phyloP scores from a whole-genome alignment of 176 grass and related monocot genomes.

The Triticum urartu region DNA sequence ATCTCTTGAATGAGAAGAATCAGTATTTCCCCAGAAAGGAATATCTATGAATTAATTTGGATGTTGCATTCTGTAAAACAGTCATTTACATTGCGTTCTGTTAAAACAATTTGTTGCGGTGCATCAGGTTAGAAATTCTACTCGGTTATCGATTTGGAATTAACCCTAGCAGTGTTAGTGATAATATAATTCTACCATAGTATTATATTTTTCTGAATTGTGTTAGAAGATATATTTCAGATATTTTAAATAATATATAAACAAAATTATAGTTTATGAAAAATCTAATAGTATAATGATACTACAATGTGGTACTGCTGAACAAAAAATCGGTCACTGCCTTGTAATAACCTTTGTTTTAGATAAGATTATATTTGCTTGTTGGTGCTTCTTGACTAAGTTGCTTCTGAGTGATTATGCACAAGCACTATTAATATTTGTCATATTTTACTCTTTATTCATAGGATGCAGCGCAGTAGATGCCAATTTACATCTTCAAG shows the following conservation, averaged over 20 bases:
- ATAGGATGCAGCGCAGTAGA: constrained; percentile 96
- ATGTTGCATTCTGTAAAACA: not conserved
- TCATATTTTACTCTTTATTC: constrained; percentile 16
- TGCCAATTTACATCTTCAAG: constrained; percentile 97
- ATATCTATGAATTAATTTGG: constrained; percentile 2
- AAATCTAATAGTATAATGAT: not conserved
- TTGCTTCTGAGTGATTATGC: not conserved
- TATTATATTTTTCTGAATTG: not conserved
- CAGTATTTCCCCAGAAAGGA: not conserved
- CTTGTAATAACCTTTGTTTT: not conserved
- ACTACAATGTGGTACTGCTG: not conserved
- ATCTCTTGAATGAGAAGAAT: not conserved
- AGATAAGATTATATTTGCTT: not conserved
- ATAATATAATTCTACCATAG: not conserved
- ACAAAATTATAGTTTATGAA: not conserved
- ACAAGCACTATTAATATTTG: not conserved
- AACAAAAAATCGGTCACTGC: not conserved
- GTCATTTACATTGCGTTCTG: not conserved
- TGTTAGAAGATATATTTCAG: not conserved
- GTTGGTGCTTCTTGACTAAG: not conserved
- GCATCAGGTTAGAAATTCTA: not conserved
- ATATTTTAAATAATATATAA: not conserved
- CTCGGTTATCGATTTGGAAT: not conserved
- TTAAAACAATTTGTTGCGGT: not conserved
- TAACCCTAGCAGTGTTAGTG: not conserved